These are phyloP conservation scores for Sporisorium reilianum DNA, from an alignment of 1,284 basidiomycete genomes.

Conservation along the genomic window DNA sequence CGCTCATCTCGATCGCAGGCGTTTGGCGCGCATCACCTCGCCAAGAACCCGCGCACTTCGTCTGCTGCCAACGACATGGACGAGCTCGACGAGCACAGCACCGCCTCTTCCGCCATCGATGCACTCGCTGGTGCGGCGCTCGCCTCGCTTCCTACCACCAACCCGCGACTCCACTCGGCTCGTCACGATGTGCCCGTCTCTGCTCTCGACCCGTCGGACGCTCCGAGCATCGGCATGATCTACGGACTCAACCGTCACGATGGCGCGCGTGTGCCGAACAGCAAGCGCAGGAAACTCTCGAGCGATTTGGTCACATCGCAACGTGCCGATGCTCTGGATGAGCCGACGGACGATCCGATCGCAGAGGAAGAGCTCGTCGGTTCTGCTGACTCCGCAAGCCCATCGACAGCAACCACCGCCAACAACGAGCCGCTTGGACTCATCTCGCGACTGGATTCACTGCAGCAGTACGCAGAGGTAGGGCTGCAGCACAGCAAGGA, in stretches of 20 bases:
- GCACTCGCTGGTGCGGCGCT: constrained; percentile 49
- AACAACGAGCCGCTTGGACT: constrained; percentile 17
- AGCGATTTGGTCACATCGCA: not conserved
- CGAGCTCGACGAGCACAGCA: constrained; percentile 34
- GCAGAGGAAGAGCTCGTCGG: constrained; percentile 12
- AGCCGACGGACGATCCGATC: constrained; percentile 6
- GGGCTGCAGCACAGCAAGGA: constrained; percentile 52
- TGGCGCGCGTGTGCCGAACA: constrained; percentile 4
- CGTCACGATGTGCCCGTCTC: constrained; percentile 49
- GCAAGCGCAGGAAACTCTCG: constrained; percentile 32
- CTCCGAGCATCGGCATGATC: constrained; percentile 52
- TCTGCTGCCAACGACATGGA: constrained; percentile 27
- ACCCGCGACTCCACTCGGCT: constrained; percentile 36
- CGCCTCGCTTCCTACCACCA: constrained; percentile 34
- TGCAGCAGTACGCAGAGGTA: constrained; percentile 51
- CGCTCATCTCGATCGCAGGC: constrained; percentile 48
- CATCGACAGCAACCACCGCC: constrained; percentile 4
- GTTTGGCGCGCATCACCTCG: constrained; percentile 46
- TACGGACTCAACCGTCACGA: constrained; percentile 47
- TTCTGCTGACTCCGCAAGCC: constrained; percentile 17
- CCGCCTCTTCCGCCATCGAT: constrained; percentile 37
- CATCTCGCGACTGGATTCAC: constrained; percentile 31
- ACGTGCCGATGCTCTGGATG: not conserved
- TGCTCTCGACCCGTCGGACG: constrained; percentile 43
- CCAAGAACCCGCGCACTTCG: constrained; percentile 43